Percentiles rank a stretch among this genome's conserved stretches.
Conservation (phyloP, 2,329 filamentous ascomycete species). For the Trichoderma polysporum region DNA sequence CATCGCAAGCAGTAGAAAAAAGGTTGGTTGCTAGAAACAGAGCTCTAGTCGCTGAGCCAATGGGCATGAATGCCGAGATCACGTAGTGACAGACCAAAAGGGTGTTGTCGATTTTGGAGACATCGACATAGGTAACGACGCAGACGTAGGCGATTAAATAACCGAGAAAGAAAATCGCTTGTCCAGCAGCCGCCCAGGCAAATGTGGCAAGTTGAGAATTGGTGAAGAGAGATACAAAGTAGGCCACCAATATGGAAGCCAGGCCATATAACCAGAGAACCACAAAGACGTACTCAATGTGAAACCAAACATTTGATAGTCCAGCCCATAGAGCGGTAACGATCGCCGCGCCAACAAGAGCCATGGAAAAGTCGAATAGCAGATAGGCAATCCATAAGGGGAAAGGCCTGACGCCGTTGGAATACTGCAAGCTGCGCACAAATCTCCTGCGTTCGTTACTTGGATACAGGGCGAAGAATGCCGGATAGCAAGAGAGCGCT, state of each 20-base stretch:
- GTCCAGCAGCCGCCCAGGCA: constrained; percentile 75
- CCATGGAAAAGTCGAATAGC: constrained; percentile 75
- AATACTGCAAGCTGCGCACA: constrained; percentile 84
- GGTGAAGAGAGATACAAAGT: constrained; percentile 77
- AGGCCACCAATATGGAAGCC: constrained; percentile 72
- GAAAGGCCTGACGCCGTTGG: constrained; percentile 79
- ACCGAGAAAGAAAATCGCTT: constrained; percentile 68
- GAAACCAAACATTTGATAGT: constrained; percentile 68
- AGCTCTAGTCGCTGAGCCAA: constrained; percentile 71
- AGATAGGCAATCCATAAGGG: constrained; percentile 86
- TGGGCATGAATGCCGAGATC: constrained; percentile 71
- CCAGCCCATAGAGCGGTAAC: constrained; percentile 68
- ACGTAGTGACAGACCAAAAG: constrained; percentile 73
- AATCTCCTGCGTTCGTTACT: constrained; percentile 78
- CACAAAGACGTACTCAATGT: constrained; percentile 77
- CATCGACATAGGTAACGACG: constrained; percentile 72
- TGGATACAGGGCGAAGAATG: constrained; percentile 85
- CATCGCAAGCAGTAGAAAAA: constrained; percentile 76
- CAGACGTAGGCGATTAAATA: constrained; percentile 72
- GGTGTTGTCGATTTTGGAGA: constrained; percentile 64
- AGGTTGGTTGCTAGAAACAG: constrained; percentile 78
- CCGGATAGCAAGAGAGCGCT: constrained; percentile 74
- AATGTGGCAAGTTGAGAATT: constrained; percentile 80
- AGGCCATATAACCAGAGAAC: constrained; percentile 80
- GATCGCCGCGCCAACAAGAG: constrained; percentile 63